These are phyloP conservation scores for Usnea hakonensis DNA, from an alignment of 495 filamentous ascomycete genomes.

Conservation along the genomic window DNA sequence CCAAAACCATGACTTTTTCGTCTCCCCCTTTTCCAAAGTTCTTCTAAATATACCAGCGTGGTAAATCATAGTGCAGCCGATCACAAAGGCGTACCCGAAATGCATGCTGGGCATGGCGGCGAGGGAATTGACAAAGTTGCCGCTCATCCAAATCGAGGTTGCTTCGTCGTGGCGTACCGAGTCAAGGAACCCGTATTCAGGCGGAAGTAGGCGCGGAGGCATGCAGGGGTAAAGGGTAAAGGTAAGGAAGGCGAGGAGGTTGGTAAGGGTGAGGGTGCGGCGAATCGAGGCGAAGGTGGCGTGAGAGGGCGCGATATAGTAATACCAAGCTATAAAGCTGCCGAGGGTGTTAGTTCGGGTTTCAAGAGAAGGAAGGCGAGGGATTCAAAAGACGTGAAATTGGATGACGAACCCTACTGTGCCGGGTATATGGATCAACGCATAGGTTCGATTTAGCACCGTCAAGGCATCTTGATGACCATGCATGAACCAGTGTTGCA, in stretches of 20 bases:
- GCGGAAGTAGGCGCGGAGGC: slow-evolving; percentile 55
- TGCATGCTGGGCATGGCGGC: slow-evolving; percentile 54
- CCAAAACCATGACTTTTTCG: slow-evolving; percentile 33
- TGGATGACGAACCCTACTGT: slow-evolving; percentile 49
- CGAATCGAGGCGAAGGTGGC: slow-evolving; percentile 49
- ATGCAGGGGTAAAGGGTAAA: slow-evolving; percentile 59
- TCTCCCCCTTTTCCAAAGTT: slow-evolving; percentile 39
- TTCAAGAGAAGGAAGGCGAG: neutral
- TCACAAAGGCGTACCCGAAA: slow-evolving; percentile 54
- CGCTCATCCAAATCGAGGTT: slow-evolving; percentile 52
- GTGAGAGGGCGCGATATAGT: slow-evolving; percentile 50
- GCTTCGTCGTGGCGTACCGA: slow-evolving; percentile 56
- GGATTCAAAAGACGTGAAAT: neutral
- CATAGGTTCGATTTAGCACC: slow-evolving; percentile 54
- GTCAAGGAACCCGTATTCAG: slow-evolving; percentile 54
- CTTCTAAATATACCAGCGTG: slow-evolving; percentile 47
- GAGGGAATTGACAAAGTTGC: slow-evolving; percentile 49
- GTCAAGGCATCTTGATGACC: slow-evolving; percentile 48
- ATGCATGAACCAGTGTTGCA: slow-evolving; percentile 55
- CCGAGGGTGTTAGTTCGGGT: neutral
- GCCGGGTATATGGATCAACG: slow-evolving; percentile 59
- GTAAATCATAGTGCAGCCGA: slow-evolving; percentile 52
- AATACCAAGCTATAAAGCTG: slow-evolving; percentile 61
- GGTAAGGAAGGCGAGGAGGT: slow-evolving; percentile 51
- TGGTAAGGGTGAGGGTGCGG: slow-evolving; percentile 56